These are phyloP conservation scores for Solanum tacnaense DNA, from an alignment of 257 asterid species.

Conservation along the genomic window DNA sequence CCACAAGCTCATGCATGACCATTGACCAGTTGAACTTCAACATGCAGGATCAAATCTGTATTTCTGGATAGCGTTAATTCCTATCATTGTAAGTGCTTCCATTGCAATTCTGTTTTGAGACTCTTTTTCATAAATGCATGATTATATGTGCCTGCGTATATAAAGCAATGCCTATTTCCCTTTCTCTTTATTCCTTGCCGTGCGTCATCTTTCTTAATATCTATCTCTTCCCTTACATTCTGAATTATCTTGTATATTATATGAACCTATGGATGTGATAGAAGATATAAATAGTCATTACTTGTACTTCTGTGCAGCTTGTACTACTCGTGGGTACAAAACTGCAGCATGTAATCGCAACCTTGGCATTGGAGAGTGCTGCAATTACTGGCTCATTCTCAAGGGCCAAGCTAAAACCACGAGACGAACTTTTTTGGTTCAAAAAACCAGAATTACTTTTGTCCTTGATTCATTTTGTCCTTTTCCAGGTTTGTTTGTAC, in stretches of 20 bases:
- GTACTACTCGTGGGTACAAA: constrained; percentile 88
- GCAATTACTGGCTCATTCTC: constrained; percentile 47
- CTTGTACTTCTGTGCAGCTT: constrained; percentile 41
- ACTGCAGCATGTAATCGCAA: constrained; percentile 90
- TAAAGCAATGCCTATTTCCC: background rate
- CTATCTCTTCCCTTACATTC: background rate
- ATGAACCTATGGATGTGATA: background rate
- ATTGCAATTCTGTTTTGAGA: background rate
- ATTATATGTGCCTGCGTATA: background rate
- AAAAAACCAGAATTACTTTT: constrained; percentile 74
- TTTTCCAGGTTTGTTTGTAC: constrained; percentile 72
- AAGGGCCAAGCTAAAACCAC: constrained; percentile 59
- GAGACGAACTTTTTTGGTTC: constrained; percentile 97
- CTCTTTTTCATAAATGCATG: background rate
- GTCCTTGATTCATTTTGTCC: constrained; percentile 78
- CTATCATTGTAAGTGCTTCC: constrained; percentile 57
- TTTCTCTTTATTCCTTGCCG: background rate
- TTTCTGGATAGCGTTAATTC: constrained; percentile 94
- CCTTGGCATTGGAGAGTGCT: constrained; percentile 93
- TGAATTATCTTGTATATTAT: background rate
- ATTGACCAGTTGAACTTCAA: constrained; percentile 2
- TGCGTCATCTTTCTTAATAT: background rate
- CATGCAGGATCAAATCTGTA: constrained; percentile 94
- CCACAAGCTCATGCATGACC: background rate
- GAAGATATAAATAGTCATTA: background rate